Evolutionary conservation across 768 basidiomycete genomes (phyloP).

Genomic region (Trametes maxima): DNA sequence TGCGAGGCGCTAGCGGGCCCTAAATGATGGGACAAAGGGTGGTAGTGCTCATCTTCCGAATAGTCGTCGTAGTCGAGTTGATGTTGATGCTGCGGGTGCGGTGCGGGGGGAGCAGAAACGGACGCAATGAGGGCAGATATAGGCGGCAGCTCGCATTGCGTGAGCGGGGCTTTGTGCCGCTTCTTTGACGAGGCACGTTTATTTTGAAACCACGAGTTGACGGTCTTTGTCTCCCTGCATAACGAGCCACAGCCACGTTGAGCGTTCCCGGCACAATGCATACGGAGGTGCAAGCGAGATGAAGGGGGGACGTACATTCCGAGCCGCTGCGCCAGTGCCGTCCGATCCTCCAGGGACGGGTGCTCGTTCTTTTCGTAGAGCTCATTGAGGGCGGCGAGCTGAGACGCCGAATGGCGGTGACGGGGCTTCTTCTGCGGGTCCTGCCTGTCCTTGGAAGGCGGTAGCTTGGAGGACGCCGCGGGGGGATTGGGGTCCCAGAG

Average conservation of each 20-base stretch:
- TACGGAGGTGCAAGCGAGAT: neutral
- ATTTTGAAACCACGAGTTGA: conserved; percentile 88
- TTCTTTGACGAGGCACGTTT: conserved; percentile 85
- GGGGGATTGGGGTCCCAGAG: conserved; percentile 28
- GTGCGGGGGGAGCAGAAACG: conserved; percentile 38
- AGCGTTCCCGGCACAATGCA: conserved; percentile 9
- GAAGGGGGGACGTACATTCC: conserved; percentile 63
- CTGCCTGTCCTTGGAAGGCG: conserved; percentile 27
- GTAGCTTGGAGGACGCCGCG: conserved; percentile 32
- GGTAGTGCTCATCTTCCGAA: conserved; percentile 47
- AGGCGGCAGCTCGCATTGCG: conserved; percentile 38
- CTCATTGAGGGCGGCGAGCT: conserved; percentile 76
- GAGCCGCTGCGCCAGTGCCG: conserved; percentile 67
- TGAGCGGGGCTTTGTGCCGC: conserved; percentile 41
- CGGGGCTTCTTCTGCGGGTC: conserved; percentile 73
- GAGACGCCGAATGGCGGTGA: conserved; percentile 71
- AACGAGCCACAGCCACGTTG: conserved; percentile 13
- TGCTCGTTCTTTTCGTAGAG: conserved; percentile 79
- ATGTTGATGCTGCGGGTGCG: conserved; percentile 25
- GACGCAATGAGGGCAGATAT: conserved; percentile 46
- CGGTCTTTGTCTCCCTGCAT: conserved; percentile 79
- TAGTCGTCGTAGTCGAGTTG: conserved; percentile 46
- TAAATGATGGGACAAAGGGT: conserved; percentile 22
- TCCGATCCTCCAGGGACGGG: conserved; percentile 68
- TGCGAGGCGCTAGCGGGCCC: conserved; percentile 9